Evolutionary conservation across 805 yeast genomes (phyloP).

Genomic region (Hanseniaspora meyeri): DNA sequence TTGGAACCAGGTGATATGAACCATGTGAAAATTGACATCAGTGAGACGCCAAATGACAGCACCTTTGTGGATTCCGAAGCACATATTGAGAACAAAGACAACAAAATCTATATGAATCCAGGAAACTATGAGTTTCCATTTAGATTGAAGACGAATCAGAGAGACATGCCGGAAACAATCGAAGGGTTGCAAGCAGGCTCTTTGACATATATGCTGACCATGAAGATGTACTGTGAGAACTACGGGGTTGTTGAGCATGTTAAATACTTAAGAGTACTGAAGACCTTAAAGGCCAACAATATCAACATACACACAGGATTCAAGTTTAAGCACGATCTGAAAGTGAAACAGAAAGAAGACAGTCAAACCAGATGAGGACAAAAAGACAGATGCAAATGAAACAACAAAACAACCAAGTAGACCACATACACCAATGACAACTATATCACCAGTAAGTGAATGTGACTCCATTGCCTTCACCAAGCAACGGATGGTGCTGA

Average conservation of each 20-base stretch:
- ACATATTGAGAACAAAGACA: conserved; percentile 1
- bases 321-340: conserved; percentile 11
- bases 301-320: conserved; percentile 28
- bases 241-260: conserved; percentile 18
- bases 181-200: conserved; percentile 79
- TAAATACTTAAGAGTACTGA: conserved; percentile 57
- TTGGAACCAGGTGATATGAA: neutral
- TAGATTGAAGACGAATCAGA: conserved; percentile 56
- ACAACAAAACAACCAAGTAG: too few relatives aligned
- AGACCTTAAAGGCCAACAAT: conserved; percentile 74
- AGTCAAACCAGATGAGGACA: neutral
- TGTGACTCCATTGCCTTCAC: neutral
- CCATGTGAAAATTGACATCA: neutral
- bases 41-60: neutral
- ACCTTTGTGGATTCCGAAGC: neutral
- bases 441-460: too few relatives aligned
- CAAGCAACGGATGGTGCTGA: neutral
- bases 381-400: neutral
- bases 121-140: conserved; percentile 88
- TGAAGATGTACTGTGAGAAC: conserved; percentile 43
- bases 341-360: neutral
- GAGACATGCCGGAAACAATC: conserved; percentile 60
- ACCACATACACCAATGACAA: neutral
- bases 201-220: conserved; percentile 57
- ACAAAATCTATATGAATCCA: conserved; percentile 34